phyloP scores from a whole-genome alignment of 2,329 filamentous ascomycete genomes.

The Dryadomyces quercus-mongolicae region DNA sequence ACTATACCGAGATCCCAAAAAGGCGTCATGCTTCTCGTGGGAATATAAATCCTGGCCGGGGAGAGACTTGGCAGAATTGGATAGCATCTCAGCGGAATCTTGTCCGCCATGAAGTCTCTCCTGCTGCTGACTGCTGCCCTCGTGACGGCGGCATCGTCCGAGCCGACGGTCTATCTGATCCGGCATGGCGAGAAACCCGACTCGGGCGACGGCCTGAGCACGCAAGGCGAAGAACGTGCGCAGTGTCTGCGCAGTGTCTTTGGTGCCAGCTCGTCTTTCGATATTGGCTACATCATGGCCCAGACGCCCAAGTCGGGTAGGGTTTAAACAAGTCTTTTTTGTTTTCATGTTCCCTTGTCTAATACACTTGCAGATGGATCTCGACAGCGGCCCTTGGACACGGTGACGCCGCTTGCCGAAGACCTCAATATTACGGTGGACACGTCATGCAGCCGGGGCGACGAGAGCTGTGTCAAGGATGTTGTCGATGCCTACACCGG shows the following conservation, averaged over 20 bases:
- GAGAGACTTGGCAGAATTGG: neutral
- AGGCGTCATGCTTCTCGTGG: too few species aligned
- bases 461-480: conserved; percentile 39
- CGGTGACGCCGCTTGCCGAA: conserved; percentile 41
- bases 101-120: too few species aligned
- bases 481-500: conserved; percentile 34
- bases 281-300: conserved; percentile 48
- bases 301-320: conserved; percentile 36
- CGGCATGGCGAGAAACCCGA: conserved; percentile 52
- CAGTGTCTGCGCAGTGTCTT: conserved; percentile 49
- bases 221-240: conserved; percentile 39
- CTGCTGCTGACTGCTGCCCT: too few species aligned
- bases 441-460: conserved; percentile 41
- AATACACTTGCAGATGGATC: conserved; percentile 28
- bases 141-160: too few species aligned
- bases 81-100: neutral
- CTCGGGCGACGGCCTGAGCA: conserved; percentile 34
- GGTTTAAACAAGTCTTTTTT: conserved; percentile 1
- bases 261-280: conserved; percentile 34
- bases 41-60: too few species aligned
- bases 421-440: conserved; percentile 45
- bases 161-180: conserved; percentile 40
- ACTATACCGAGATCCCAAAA: too few species aligned
- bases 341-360: neutral
- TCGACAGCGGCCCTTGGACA: conserved; percentile 40